These are phyloP conservation scores for Mikania micrantha DNA, from an alignment of 129 eudicot genomes.

Conservation along the genomic window DNA sequence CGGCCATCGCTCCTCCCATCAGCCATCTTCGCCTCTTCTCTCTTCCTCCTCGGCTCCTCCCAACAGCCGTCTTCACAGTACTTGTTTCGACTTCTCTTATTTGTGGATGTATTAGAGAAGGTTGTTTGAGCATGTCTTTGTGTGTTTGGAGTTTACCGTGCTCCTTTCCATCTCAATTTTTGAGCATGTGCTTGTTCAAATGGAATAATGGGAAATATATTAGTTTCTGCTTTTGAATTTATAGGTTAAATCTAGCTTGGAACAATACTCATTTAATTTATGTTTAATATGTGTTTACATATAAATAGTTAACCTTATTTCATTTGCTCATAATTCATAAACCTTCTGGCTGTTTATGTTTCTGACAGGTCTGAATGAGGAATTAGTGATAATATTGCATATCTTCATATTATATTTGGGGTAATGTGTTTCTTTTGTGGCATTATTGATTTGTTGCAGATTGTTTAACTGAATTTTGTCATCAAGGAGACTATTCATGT, in stretches of 20 bases:
- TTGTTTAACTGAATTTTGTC: neutral
- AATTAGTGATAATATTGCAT: neutral
- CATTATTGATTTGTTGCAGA: slow-evolving; percentile 14
- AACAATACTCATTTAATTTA: neutral
- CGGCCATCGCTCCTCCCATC: no score
- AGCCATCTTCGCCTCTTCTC: no score
- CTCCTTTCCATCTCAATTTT: neutral
- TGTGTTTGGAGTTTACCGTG: neutral
- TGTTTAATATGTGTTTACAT: neutral
- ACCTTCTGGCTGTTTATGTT: neutral
- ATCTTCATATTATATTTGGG: neutral
- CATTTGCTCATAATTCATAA: neutral
- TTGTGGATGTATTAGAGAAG: no score
- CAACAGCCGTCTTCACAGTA: no score
- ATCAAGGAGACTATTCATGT: slow-evolving; percentile 15
- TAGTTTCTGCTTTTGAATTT: neutral
- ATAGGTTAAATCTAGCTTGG: neutral
- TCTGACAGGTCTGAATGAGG: neutral
- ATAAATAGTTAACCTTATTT: neutral
- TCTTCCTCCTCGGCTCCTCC: no score
- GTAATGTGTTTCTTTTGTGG: neutral
- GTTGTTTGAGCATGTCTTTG: neutral
- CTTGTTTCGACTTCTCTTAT: no score
- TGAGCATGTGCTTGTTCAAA: neutral
- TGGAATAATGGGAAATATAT: neutral